Conservation (phyloP, 257 asterid genomes). For the Nicotiana tomentosiformis region DNA sequence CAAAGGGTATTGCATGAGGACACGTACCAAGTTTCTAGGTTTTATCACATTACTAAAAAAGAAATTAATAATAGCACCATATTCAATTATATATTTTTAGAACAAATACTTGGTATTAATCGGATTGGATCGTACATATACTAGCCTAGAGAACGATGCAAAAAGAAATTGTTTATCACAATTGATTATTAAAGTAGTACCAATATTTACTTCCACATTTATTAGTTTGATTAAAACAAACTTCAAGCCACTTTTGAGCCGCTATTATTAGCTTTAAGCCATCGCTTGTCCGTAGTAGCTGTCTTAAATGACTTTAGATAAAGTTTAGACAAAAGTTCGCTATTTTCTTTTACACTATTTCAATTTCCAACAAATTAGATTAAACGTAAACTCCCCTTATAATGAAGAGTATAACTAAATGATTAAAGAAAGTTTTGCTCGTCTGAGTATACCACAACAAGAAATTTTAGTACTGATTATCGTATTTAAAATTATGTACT, state of each 20-base stretch:
- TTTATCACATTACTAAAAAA: not conserved
- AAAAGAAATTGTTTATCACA: not conserved
- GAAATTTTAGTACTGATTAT: too few relatives aligned
- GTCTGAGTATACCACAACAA: too few relatives aligned
- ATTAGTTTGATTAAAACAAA: not conserved
- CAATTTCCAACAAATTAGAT: too few relatives aligned
- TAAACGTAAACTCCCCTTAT: too few relatives aligned
- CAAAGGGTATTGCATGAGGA: not conserved
- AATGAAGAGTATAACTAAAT: too few relatives aligned
- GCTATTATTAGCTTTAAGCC: not conserved
- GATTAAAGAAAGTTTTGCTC: too few relatives aligned
- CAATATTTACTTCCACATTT: not conserved
- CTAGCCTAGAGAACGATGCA: not conserved
- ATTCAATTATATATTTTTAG: not conserved
- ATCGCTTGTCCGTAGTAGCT: not conserved
- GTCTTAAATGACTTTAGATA: not conserved
- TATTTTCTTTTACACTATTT: too few relatives aligned
- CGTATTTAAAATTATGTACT: too few relatives aligned
- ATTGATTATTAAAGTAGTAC: not conserved
- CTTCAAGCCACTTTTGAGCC: not conserved
- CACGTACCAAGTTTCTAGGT: conserved; percentile 16
- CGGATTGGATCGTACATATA: not conserved
- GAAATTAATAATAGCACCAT: not conserved
- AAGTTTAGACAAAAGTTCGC: not conserved
- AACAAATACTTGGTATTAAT: not conserved